Evolutionary conservation across 1,139 yeast genomes (phyloP), one percentile per base, ranked within the genome.

Genomic region (Taiozyma onychis): DNA sequence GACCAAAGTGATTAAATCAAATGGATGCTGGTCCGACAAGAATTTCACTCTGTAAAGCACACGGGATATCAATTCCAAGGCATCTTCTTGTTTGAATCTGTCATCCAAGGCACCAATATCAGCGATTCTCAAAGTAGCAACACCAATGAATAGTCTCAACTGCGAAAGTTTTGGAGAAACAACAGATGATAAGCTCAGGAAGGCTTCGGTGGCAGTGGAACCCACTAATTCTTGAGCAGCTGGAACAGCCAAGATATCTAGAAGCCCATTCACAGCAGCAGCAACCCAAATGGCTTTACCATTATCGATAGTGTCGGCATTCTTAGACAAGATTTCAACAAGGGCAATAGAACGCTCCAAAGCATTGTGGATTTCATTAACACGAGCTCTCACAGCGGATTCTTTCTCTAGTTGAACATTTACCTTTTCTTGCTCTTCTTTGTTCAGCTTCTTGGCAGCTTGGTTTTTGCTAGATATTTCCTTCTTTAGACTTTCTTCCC

Each of bases 401-500:
- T 93, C 97, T 55, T 80, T 76, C 0, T 66, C 71, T 21, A 89
- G 62, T 62, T 88, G 91, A 44, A 77, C 80, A 46, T 76, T 75
- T 2, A 86, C 81, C 51, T 78, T 66, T 0, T 61, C 69, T 59
- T 82, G 86, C 53, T 93, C 96, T 61, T 90, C 97, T 58, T 81
- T 86, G 10, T 95, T 76, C 46, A 85, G 72, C 61, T 85, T 86
- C 67, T 77, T 81, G 16, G 51, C 44, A 10, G 57, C 66, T 42
- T 65, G 66, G 43, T 72, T 73, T 65, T 83, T 84, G 51, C 75
- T 73, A 1, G 85, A 84, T 51, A 89, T 74, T 63, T 88, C 93
- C 57, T 81, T 81, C 59, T 91, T 80, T 45, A 93, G 78, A 48
- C 79, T 78, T 60, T 85, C 91, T 66, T 93, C 99, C 98, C 99